Percentiles rank a stretch among this genome's conserved stretches.
These are phyloP conservation scores for Poa annua DNA, from an alignment of 176 grass and related monocot species.

Conservation along the genomic window DNA sequence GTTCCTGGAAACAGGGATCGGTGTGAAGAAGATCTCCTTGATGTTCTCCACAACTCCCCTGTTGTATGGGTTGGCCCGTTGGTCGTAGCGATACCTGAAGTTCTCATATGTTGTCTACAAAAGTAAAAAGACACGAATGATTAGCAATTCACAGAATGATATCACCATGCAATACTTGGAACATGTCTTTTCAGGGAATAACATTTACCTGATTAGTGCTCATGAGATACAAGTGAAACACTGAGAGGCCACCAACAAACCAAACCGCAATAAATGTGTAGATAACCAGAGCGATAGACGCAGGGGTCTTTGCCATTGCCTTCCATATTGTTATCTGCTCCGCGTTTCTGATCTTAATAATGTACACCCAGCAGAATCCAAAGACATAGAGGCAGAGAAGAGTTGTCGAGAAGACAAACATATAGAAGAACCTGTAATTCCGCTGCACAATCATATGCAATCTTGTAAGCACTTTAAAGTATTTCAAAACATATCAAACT, in stretches of 20 bases:
- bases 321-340: conserved; percentile 84
- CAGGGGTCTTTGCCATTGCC: conserved; percentile 82
- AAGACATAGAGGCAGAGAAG: conserved; percentile 89
- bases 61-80: conserved; percentile 88
- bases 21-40: conserved; percentile 81
- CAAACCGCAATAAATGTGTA: conserved; percentile 86
- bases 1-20: conserved; percentile 81
- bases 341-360: conserved; percentile 84
- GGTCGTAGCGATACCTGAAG: conserved; percentile 92
- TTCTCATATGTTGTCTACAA: conserved; percentile 95
- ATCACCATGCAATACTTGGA: background rate
- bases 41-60: conserved; percentile 71
- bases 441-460: conserved; percentile 61
- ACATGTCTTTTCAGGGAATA: background rate
- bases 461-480: conserved; percentile 30
- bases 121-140: background rate
- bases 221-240: conserved; percentile 94
- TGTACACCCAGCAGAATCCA: conserved; percentile 84
- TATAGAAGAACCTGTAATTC: conserved; percentile 98
- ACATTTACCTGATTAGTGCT: conserved; percentile 87
- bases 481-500: conserved; percentile 17
- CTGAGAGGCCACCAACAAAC: conserved; percentile 97
- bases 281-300: conserved; percentile 75
- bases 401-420: conserved; percentile 96
- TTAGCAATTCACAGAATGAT: conserved; percentile 21